A percentile compares a stretch with the other conserved stretches of the same genome.
These are phyloP conservation scores for Vaccinium vitisidaea DNA, from an alignment of 148 eudicot species.

Conservation along the genomic window DNA sequence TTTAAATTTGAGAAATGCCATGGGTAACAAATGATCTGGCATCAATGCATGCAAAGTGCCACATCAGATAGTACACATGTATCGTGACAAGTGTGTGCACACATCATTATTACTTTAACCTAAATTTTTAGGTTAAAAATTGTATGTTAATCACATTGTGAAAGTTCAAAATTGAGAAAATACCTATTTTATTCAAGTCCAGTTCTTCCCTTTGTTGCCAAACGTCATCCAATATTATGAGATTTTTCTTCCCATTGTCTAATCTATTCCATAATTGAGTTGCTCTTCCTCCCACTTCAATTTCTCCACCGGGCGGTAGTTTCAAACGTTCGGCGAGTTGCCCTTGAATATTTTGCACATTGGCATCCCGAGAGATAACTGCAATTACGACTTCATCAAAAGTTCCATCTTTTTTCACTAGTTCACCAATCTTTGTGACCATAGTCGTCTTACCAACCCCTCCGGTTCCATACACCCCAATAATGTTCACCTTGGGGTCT, in stretches of 20 bases:
- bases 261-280: not conserved
- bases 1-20: too few relatives aligned
- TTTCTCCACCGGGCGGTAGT: not conserved
- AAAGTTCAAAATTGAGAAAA: not conserved
- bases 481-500: not conserved
- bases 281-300: not conserved
- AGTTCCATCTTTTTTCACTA: not conserved
- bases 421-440: not conserved
- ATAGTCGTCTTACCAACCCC: conserved; percentile 8
- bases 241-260: not conserved
- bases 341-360: not conserved
- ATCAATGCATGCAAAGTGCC: too few relatives aligned
- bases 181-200: not conserved
- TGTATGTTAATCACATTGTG: too few relatives aligned
- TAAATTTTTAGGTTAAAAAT: too few relatives aligned
- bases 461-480: not conserved
- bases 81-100: too few relatives aligned
- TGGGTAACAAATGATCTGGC: not conserved
- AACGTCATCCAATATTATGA: not conserved
- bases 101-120: too few relatives aligned
- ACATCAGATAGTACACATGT: too few relatives aligned
- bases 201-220: not conserved
- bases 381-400: not conserved
- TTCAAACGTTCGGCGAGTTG: not conserved
- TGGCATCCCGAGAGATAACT: not conserved